These are phyloP conservation scores for Boeremia lycopersici DNA, from an alignment of 2,329 filamentous ascomycete genomes.

Conservation along the genomic window DNA sequence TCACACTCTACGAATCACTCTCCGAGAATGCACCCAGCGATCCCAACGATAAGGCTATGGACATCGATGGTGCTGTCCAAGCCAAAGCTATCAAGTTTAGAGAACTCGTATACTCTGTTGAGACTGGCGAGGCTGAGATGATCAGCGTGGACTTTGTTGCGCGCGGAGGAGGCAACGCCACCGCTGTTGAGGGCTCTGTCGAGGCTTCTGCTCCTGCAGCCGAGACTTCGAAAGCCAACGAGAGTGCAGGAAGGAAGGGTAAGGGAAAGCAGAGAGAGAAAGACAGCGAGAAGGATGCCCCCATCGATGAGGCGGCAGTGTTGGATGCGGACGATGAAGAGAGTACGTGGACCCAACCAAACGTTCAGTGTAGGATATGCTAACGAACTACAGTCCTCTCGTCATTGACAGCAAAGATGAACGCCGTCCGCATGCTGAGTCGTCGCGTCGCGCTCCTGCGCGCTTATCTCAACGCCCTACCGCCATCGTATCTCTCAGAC, in stretches of 20 bases:
- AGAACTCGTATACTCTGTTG: conserved; percentile 83
- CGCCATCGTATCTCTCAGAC: conserved; percentile 66
- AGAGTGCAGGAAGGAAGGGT: conserved; percentile 55
- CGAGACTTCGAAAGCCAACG: conserved; percentile 39
- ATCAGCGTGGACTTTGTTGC: conserved; percentile 95
- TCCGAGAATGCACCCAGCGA: conserved; percentile 40
- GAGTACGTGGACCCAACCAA: conserved; percentile 49
- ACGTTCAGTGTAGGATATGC: background rate
- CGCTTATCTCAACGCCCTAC: conserved; percentile 75
- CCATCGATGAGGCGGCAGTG: conserved; percentile 40
- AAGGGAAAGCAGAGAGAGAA: conserved; percentile 59
- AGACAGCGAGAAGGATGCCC: conserved; percentile 43
- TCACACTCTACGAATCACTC: conserved; percentile 89
- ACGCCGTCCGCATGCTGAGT: conserved; percentile 92
- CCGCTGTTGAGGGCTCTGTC: conserved; percentile 55
- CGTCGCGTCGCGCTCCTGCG: conserved; percentile 61
- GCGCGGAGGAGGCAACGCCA: conserved; percentile 80
- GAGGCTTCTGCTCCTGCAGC: conserved; percentile 20
- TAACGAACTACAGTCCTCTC: conserved; percentile 58
- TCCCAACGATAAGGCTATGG: conserved; percentile 50
- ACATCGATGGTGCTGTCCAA: conserved; percentile 68
- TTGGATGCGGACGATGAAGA: conserved; percentile 69
- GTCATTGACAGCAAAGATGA: conserved; percentile 81
- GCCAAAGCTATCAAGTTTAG: conserved; percentile 70
- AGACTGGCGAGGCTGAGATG: conserved; percentile 97